A percentile compares a stretch with the other conserved stretches of the same genome.
phyloP scores from a whole-genome alignment of 176 grass and related monocot species.

The Puya raimondii region DNA sequence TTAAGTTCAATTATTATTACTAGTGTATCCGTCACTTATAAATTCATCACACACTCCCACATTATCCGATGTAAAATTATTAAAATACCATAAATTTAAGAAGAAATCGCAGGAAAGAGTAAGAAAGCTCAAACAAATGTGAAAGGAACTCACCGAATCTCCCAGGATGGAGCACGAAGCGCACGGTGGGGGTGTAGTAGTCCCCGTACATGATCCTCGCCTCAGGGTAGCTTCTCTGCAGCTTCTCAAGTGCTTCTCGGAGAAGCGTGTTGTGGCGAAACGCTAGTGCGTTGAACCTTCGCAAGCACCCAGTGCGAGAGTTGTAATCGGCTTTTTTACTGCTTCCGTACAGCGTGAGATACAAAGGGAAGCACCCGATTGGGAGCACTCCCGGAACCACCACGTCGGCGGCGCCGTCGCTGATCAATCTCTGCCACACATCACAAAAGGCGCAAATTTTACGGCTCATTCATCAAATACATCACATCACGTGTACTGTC shows the following conservation, averaged over 20 bases:
- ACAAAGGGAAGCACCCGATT: slow-evolving; percentile 78
- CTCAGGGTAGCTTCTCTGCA: slow-evolving; percentile 64
- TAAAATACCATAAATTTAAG: too few relatives aligned
- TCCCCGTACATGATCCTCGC: slow-evolving; percentile 80
- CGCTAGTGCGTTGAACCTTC: slow-evolving; percentile 68
- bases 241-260: slow-evolving; percentile 40
- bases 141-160: slow-evolving; percentile 55
- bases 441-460: neutral
- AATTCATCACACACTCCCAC: too few relatives aligned
- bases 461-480: neutral
- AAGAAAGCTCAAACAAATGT: neutral
- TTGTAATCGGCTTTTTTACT: slow-evolving; percentile 60
- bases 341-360: slow-evolving; percentile 71
- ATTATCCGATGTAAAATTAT: too few relatives aligned
- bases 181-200: slow-evolving; percentile 67
- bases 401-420: slow-evolving; percentile 62
- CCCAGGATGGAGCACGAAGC: slow-evolving; percentile 42
- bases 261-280: slow-evolving; percentile 78
- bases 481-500: neutral
- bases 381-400: slow-evolving; percentile 74
- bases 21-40: too few relatives aligned
- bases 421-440: slow-evolving; percentile 53
- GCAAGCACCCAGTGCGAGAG: slow-evolving; percentile 54
- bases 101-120: too few relatives aligned
- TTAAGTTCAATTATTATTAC: too few relatives aligned